Percentiles rank a stretch among this genome's conserved stretches.
Conservation (phyloP, 768 basidiomycete genomes). For the Lactarius tabidus region DNA sequence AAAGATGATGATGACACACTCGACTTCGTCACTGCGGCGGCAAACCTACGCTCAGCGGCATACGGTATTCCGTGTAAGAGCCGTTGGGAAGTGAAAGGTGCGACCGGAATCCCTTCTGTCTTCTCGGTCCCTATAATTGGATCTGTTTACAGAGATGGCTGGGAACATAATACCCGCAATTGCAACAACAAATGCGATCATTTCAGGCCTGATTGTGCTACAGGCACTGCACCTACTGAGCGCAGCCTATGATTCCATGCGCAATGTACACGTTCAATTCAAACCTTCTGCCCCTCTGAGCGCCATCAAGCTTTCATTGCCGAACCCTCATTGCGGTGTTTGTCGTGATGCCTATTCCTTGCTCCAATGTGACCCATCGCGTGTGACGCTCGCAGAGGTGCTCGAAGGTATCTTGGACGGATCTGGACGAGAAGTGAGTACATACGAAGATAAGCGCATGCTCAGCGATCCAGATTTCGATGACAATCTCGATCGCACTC, state of each 20-base stretch:
- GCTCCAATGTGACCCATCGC: conserved; percentile 67
- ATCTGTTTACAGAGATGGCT: conserved; percentile 74
- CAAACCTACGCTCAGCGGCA: conserved; percentile 86
- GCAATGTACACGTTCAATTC: conserved; percentile 76
- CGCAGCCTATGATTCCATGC: conserved; percentile 53
- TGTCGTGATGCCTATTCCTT: conserved; percentile 82
- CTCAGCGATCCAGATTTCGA: conserved; percentile 93
- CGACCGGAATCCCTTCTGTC: conserved; percentile 8
- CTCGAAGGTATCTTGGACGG: conserved; percentile 60
- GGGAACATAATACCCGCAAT: conserved; percentile 99
- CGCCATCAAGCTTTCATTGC: conserved; percentile 57
- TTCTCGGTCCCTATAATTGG: conserved; percentile 6
- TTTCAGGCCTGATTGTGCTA: conserved; percentile 91
- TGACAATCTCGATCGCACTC: conserved; percentile 76
- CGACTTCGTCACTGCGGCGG: conserved; percentile 93
- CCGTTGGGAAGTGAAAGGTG: conserved; percentile 96
- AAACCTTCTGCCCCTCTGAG: conserved; percentile 77
- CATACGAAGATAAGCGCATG: conserved; percentile 83
- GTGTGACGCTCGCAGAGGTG: conserved; percentile 67
- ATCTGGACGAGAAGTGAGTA: conserved; percentile 51
- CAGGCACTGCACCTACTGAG: conserved; percentile 85
- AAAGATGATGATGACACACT: conserved; percentile 98
- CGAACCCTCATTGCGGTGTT: conserved; percentile 77
- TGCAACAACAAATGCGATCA: conserved; percentile 97
- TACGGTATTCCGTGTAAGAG: conserved; percentile 89